These are phyloP conservation scores for Candida endomychidarum DNA, from an alignment of 805 yeast genomes.

Conservation along the genomic window DNA sequence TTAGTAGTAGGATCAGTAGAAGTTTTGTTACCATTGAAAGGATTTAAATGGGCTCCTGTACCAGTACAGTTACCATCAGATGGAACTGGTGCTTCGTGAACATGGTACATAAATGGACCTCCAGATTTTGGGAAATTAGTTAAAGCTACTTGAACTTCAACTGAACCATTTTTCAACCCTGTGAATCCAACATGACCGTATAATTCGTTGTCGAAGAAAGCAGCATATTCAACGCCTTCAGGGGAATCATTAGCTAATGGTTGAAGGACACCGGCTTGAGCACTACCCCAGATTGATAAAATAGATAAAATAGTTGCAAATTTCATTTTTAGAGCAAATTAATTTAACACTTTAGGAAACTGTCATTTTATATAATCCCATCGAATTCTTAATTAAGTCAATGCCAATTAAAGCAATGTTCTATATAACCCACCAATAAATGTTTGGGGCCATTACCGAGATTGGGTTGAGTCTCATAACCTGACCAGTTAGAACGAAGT, in stretches of 20 bases:
- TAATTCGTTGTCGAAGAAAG: constrained; percentile 25
- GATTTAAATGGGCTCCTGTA: constrained; percentile 37
- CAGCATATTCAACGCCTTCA: constrained; percentile 22
- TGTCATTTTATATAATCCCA: too few species aligned
- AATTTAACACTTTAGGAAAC: neutral
- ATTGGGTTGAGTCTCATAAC: neutral
- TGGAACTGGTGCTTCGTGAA: constrained; percentile 39
- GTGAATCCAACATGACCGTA: constrained; percentile 32
- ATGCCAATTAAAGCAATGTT: too few species aligned
- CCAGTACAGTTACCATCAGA: constrained; percentile 38
- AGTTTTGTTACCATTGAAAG: constrained; percentile 32
- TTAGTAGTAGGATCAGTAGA: constrained; percentile 23
- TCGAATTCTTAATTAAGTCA: too few species aligned
- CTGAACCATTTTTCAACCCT: constrained; percentile 31
- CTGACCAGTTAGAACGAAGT: too few species aligned
- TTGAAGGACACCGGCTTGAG: constrained; percentile 11
- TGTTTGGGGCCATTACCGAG: neutral
- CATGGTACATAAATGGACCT: constrained; percentile 42
- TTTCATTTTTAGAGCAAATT: constrained; percentile 3
- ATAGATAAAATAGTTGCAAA: neutral
- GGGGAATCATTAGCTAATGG: constrained; percentile 18
- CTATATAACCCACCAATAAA: neutral
- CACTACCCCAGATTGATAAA: neutral
- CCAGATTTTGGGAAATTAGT: constrained; percentile 32
- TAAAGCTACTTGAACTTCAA: constrained; percentile 32